Percentiles rank a stretch among this genome's conserved stretches.
Evolutionary conservation across 2,329 filamentous ascomycete genomes (phyloP).

Genomic region (Colletotrichum brevisporum): DNA sequence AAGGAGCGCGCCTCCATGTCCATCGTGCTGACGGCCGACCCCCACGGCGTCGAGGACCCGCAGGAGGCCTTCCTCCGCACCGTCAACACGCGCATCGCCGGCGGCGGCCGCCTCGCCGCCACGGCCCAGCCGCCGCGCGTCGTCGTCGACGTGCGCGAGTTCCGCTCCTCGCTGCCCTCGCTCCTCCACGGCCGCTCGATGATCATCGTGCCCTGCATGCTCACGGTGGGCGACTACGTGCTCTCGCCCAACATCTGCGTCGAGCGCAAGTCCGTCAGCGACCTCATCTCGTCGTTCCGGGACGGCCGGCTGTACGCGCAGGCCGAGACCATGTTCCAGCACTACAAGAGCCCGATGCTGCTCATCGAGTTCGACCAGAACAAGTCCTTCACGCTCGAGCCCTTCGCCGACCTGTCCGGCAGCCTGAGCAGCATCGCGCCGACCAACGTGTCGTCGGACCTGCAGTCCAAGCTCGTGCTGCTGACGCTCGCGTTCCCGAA

Average conservation of each 20-base stretch:
- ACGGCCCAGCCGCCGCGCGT: slow-evolving; percentile 91
- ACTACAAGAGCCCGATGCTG: slow-evolving; percentile 91
- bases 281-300: slow-evolving; percentile 91
- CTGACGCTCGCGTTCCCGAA: slow-evolving; percentile 92
- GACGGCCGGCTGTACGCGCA: slow-evolving; percentile 94
- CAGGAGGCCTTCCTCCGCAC: slow-evolving; percentile 95
- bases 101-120: slow-evolving; percentile 86
- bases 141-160: slow-evolving; percentile 96
- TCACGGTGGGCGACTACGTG: slow-evolving; percentile 97
- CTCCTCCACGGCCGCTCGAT: slow-evolving; percentile 91
- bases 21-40: slow-evolving; percentile 83
- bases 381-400: slow-evolving; percentile 95
- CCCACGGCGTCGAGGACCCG: slow-evolving; percentile 79
- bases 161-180: slow-evolving; percentile 91
- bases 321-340: slow-evolving; percentile 92
- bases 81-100: slow-evolving; percentile 96
- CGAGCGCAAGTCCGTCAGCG: slow-evolving; percentile 92
- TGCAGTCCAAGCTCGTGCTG: slow-evolving; percentile 93
- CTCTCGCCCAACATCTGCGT: slow-evolving; percentile 92
- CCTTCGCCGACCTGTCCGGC: slow-evolving; percentile 77
- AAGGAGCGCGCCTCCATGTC: slow-evolving; percentile 96
- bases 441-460: slow-evolving; percentile 73
- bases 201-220: slow-evolving; percentile 91
- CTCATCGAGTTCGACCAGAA: slow-evolving; percentile 98
- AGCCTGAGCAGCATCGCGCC: slow-evolving; percentile 75